These are phyloP conservation scores for Cinnamomum chago DNA, from an alignment of 164 flowering plant genomes.

Conservation along the genomic window DNA sequence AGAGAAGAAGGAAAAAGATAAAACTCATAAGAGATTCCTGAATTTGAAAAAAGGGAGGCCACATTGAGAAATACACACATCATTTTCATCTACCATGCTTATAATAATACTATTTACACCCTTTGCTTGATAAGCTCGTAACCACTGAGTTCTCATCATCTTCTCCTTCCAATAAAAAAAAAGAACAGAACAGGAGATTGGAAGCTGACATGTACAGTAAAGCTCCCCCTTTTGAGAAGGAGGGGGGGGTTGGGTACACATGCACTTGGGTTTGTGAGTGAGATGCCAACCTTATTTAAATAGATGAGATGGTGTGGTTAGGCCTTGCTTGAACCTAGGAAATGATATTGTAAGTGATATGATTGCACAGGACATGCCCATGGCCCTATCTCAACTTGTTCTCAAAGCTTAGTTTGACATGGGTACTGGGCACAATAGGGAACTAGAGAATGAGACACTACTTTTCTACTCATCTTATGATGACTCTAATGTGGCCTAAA, in stretches of 20 bases:
- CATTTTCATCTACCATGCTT: conserved; percentile 9
- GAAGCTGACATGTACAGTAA: neutral
- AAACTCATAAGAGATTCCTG: neutral
- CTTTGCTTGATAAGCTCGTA: conserved; percentile 17
- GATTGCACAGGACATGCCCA: conserved; percentile 4
- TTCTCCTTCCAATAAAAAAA: neutral
- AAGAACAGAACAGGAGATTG: neutral
- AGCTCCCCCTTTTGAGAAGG: neutral
- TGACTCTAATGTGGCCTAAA: conserved; percentile 6
- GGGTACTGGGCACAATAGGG: neutral
- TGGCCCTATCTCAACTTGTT: conserved; percentile 13
- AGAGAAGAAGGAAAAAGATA: neutral
- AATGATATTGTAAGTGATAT: neutral
- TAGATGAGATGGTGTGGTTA: conserved; percentile 3
- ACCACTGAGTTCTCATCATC: conserved; percentile 10
- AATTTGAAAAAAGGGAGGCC: neutral
- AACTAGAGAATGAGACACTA: neutral
- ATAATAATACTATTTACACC: conserved; percentile 5
- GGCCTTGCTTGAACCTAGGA: conserved; percentile 1
- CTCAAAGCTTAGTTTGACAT: conserved; percentile 11
- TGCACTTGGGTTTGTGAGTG: neutral
- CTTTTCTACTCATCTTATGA: conserved; percentile 1
- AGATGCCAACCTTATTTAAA: neutral
- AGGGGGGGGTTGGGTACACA: neutral
- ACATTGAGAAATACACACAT: conserved; percentile 1